Evolutionary conservation across 1,139 yeast genomes (phyloP), one percentile per base, ranked within the genome.

Genomic region (Schizosaccharomyces versatilis): DNA sequence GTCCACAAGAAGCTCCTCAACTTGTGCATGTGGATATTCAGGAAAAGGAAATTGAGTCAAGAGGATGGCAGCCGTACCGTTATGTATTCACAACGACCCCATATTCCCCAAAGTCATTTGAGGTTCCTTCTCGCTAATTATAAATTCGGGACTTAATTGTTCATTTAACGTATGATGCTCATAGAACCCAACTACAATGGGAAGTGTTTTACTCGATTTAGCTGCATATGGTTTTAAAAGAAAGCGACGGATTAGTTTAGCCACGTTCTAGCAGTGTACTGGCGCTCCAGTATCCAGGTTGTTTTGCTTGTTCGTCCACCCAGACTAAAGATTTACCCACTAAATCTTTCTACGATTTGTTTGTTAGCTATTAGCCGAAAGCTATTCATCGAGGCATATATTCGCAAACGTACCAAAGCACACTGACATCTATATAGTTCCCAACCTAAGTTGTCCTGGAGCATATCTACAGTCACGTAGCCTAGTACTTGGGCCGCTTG

Each of bases 361-460:
- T 40, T 15, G 15, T 36, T 9, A 24, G 39, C 7, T 17, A 44
- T 7, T 12, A 15, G 39, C 24, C 51, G 10, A 32, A n/a, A 24
- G 10, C 32, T 32, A 10, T 9, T 15, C 32, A n/a, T 7, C 10
- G 5, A n/a, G 10, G 51, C 36, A 15, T 17, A 10, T 17, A 17
- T 44, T 19, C 15, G 7, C 17, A 6, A 6, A 24, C 42, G 17
- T 54, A 54, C 55, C 42, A 88, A 66, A 9, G 80, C 82, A 0
- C 79, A 69, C 59, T 73, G 72, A 57, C 84, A 74, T 56, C 95
- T 69, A 1, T 75, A 70, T 9, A 65, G 65, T 56, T 75, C 78
- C 97, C 97, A 86, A 1, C 73, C 73, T 58, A 79, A 74, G 62
- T 86, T 86, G 63, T 81, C 95, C 12, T 73, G 67, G 54, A 88